Evolutionary conservation across 2,329 filamentous ascomycete genomes (phyloP), one percentile per base, ranked within the genome.

Genomic region (Neonectria sp.): DNA sequence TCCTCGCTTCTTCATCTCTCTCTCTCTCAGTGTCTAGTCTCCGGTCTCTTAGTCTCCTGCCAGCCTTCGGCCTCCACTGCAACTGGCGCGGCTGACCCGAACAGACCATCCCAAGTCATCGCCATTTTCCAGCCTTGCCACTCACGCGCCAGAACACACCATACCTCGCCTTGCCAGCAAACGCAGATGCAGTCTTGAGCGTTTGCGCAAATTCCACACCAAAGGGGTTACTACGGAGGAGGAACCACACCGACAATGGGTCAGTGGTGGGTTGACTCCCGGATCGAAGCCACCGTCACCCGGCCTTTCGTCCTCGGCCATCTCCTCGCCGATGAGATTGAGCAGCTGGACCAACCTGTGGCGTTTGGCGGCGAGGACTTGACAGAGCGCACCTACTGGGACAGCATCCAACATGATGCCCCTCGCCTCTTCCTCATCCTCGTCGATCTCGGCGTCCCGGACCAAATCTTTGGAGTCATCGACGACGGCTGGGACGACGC

Each of bases 401-500:
- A 94, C 76, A 94, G 92, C 91, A 93, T 95, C 64, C 82, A 92
- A 53, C 83, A 88, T 62, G 91, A 91, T 73, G 90, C 91, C 7
- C 91, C 90, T 75, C 86, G 90, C 53, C 84, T 94, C 45, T 95
- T 94, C 75, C 83, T 95, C 53, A 90, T 93, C 45, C 83, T 95
- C 29, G 85, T 90, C 60, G 92, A 94, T 73, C 82, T 94, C 27
- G 90, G 90, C 35, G 85, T 92, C 12, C 88, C 92, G 0, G 91
- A 93, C 72, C 91, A 92, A 77, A 94, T 95, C 67, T 95, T 95
- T 75, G 88, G 88, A 48, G 85, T 93, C 59, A 89, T 94, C 65
- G 92, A 95, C 79, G 90, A 92, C 75, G 92, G 90, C 25, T 94
- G 92, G 92, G 91, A 93, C 72, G 93, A 95, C 75, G 86, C 89